phyloP scores from a whole-genome alignment of 768 basidiomycete species.

The Boletus eberwhitei region DNA sequence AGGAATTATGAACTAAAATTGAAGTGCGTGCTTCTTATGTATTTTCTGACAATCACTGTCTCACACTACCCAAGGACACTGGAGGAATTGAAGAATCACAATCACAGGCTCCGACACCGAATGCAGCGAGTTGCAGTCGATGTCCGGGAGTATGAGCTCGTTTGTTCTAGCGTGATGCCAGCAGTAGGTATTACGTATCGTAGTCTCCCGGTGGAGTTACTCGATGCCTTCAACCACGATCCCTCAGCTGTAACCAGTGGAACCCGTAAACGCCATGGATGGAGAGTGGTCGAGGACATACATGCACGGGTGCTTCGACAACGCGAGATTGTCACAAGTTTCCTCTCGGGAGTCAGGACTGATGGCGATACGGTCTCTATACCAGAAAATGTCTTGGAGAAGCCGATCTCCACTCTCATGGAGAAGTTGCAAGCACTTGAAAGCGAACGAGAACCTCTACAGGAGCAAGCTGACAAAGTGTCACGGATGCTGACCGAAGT shows the following conservation, averaged over 20 bases:
- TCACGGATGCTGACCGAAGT: conserved; percentile 48
- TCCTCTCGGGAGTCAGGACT: conserved; percentile 32
- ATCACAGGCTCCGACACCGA: conserved; percentile 64
- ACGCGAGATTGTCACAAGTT: conserved; percentile 49
- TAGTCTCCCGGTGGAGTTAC: conserved; percentile 58
- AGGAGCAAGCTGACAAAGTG: conserved; percentile 46
- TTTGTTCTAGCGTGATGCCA: conserved; percentile 50
- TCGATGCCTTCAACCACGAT: conserved; percentile 75
- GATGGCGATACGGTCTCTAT: conserved; percentile 3
- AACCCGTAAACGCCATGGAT: conserved; percentile 59
- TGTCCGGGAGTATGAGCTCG: conserved; percentile 62
- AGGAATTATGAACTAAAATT: conserved; percentile 51
- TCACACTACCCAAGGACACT: conserved; percentile 45
- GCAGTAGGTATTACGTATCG: conserved; percentile 46
- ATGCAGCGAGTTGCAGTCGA: conserved; percentile 61
- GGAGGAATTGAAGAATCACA: conserved; percentile 56
- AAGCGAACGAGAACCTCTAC: conserved; percentile 42
- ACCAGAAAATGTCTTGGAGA: conserved; percentile 46
- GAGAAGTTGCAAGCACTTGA: conserved; percentile 51
- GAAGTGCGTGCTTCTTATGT: conserved; percentile 16
- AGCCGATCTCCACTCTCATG: conserved; percentile 50
- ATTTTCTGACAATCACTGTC: not conserved
- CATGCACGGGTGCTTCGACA: conserved; percentile 60
- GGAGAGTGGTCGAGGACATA: conserved; percentile 76
- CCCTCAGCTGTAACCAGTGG: conserved; percentile 70